Evolutionary conservation across 192 early-diverging fungal genomes (phyloP), one percentile per base, ranked within the genome.

Genomic region (Coemansia sp.): DNA sequence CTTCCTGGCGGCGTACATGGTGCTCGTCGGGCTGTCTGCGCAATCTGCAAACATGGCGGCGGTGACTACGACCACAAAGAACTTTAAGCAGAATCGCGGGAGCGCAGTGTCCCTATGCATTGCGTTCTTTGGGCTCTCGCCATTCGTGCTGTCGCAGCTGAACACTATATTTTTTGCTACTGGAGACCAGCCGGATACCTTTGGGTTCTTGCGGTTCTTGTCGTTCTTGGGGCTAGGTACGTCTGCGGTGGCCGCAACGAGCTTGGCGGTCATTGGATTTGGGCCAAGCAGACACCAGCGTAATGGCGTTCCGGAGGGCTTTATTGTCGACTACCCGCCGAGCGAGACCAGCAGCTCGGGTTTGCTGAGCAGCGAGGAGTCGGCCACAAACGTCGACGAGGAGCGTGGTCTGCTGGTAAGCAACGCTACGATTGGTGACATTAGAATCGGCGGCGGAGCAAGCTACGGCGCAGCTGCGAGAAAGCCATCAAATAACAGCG

Each of bases 101-200:
- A 60, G 83, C 13, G 88, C 87, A 11, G 80, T 89, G 54, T 83
- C 84, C n/a, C 54, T 85, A 6, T 85, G 87, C 40, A 74, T 87
- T 65, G 87, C 85, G 2, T 77, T 81, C 55, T 89, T 88, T 73
- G 88, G 87, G 17, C 75, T 89, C 17, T 88, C 88, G 13, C 86
- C 88, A 5, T 74, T 86, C 25, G 73, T 88, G 29, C 74, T 86
- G 62, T 85, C 88, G 23, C 84, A 87, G 33, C 69, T 88, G 20
- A 84, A 86, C 74, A 69, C 70, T 13, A 52, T 75, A 14, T 83
- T 81, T 48, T 88, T 85, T 71, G 76, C 75, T 1, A 34, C 49
- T 13, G 67, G 82, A 38, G 71, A 74, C 17, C 19, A 34, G 58
- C 81, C 81, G 1, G 63, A 83, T 48, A 71, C 76, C 5, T 83